Evolutionary conservation across 2,329 filamentous ascomycete species (phyloP).

Genomic region (Ophiostoma himal-ulmi): DNA sequence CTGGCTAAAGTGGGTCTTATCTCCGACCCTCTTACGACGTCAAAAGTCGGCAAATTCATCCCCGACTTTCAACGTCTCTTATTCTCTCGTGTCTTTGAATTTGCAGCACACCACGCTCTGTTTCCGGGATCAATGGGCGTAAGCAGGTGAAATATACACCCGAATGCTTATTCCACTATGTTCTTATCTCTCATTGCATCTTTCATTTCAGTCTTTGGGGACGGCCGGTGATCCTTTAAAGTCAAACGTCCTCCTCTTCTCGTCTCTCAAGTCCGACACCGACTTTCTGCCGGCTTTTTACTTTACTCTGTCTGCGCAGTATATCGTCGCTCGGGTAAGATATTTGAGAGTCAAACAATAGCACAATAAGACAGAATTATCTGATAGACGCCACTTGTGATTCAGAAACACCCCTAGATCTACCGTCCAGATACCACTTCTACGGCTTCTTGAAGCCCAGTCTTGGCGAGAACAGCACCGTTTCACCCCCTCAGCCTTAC

Average conservation of each 20-base stretch:
- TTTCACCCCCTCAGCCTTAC: neutral
- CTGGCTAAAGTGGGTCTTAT: neutral
- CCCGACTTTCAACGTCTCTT: neutral
- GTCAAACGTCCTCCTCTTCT: neutral
- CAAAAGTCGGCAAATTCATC: conserved; percentile 3
- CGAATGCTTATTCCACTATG: neutral
- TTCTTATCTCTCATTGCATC: neutral
- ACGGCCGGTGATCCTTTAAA: neutral
- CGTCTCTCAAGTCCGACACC: neutral
- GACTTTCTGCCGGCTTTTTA: neutral
- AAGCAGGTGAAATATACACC: neutral
- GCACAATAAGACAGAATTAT: neutral
- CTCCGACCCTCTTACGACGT: neutral
- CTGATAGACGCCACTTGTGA: neutral
- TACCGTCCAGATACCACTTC: too few relatives aligned
- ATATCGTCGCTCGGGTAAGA: too few relatives aligned
- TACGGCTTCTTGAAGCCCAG: too few relatives aligned
- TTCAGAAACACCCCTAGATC: neutral
- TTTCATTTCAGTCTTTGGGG: neutral
- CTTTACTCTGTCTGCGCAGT: neutral
- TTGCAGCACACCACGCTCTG: neutral
- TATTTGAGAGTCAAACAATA: neutral
- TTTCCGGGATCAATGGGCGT: too few relatives aligned
- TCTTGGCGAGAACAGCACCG: neutral
- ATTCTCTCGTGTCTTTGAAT: neutral